Percentiles rank a stretch among this genome's conserved stretches.
phyloP scores from a whole-genome alignment of 2,329 filamentous ascomycete genomes.

The Nemania sp. region DNA sequence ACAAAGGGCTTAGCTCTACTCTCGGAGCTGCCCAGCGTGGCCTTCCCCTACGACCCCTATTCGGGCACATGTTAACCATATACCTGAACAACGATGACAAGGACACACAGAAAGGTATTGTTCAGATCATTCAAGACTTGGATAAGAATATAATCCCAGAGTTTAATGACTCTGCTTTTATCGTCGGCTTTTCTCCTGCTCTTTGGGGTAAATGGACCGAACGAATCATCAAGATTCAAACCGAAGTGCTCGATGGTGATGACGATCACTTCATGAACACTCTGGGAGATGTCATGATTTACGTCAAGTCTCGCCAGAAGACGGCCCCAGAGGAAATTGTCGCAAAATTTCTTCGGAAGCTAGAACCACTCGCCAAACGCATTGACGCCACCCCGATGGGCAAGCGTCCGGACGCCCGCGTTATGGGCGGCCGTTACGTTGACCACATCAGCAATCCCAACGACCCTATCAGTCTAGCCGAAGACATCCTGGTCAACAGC shows the following conservation, averaged over 20 bases:
- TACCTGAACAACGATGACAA: conserved; percentile 13
- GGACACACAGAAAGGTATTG: neutral
- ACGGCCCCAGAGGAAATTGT: conserved; percentile 5
- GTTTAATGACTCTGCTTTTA: conserved; percentile 7
- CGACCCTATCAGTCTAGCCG: conserved; percentile 22
- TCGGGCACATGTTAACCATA: conserved; percentile 20
- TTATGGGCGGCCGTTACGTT: conserved; percentile 24
- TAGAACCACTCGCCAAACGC: conserved; percentile 1
- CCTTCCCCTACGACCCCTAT: conserved; percentile 19
- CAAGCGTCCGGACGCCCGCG: conserved; percentile 19
- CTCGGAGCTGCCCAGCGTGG: conserved; percentile 20
- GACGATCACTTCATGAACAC: conserved; percentile 21
- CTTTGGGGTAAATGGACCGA: conserved; percentile 15
- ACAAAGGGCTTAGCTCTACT: conserved; percentile 3
- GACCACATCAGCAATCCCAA: conserved; percentile 26
- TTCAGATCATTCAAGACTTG: conserved; percentile 15
- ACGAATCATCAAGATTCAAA: conserved; percentile 15
- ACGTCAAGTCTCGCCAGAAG: conserved; percentile 13
- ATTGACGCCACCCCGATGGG: conserved; percentile 12
- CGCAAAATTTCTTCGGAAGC: conserved; percentile 2
- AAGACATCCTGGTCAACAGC: conserved; percentile 18
- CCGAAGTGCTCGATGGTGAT: conserved; percentile 7
- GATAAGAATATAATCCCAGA: conserved; percentile 16
- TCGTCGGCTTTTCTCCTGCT: conserved; percentile 20
- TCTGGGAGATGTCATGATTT: conserved; percentile 19